Base-by-base conservation (phyloP, 2,329 filamentous ascomycete species). In the Penicillium sp. region DNA sequence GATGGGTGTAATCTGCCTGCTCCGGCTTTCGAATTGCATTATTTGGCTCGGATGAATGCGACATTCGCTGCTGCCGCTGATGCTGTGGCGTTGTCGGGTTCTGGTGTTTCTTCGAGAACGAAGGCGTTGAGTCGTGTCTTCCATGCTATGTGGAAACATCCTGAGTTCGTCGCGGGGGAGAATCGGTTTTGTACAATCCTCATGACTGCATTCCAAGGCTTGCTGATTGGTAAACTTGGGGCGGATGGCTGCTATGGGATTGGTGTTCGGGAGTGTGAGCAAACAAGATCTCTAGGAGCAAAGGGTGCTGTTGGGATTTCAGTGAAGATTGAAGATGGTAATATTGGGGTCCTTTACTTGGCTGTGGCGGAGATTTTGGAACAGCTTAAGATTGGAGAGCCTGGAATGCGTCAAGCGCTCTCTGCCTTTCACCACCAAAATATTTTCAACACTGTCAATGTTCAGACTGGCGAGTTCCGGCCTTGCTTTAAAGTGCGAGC, bases 301-400 rank as follows among this genome's bases (percentile, higher is more conserved):
- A 49, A 68, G 1, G 75, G 73, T 6, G 67, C 71, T 0, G 46
- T 81, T 4, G 79, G 77, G 0, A 75, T 81, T 12, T 69, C 77
- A 0, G 72, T 79, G 13, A 81, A 82, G 58, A 71, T 82, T 8
- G 78, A 80, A 52, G 80, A 81, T 42, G 78, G 79, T 0, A 80
- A 69, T 55, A 56, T 76, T 1, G 68, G 68, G 6, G 72, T 79
- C 1, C 64, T 81, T 2, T 79, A 80, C 50, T 69, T 76, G 0
- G 77, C 70, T 0, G 68, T 79, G 2, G 56, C 65, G 3, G 79
- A 81, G 57, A 71, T 80, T 9, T 60, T 82, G 9, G 65, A 74
- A n/a, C 76, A 75, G 51, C 59, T 81, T 1, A 37, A 67, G 1
- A 70, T 82, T 16, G 74, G 75, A 0, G 65, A 66, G 0, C 34